Evolutionary conservation across 441 rosid genomes (phyloP), one percentile per base, ranked within the genome.

Genomic region (Raphanus hybrid): DNA sequence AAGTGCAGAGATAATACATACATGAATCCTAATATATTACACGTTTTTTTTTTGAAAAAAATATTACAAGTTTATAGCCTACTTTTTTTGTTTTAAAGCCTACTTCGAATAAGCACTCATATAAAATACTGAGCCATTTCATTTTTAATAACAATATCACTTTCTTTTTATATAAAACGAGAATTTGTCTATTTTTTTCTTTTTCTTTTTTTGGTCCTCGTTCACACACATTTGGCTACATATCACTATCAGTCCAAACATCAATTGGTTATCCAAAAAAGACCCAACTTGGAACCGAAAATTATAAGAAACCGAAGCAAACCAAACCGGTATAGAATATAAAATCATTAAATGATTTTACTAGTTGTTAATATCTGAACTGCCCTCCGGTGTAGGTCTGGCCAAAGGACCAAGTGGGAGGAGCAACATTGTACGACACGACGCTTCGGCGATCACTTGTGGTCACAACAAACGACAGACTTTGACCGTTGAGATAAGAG

Each of bases 381-480:
- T 93, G 98, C 18, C 85, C 73, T 72, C 90, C 93, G 0, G 80
- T 54, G 58, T 85, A 89, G 60, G 93, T 86, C 82, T 86, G 90
- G 54, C 96, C 90, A 64, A 90, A 83, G 55, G 88, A 84, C 87
- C 90, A 86, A n/a, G 68, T 57, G 3, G 90, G 45, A 8, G 91
- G 92, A 23, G 89, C 94, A 69, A 67, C 89, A 58, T 90, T 87
- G 83, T 80, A 82, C 76, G 94, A 88, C 9, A 85, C 63, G 8
- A 84, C 75, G 12, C 82, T 85, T 15, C 71, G 84, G 8, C 90
- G 87, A 35, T 85, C 82, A 65, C 90, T 85, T 9, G 90, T 79
- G 7, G 86, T 86, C 65, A 88, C 89, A 75, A 81, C 74, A 67
- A 91, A 89, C 12, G 88, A 87, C 69, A 89, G 89, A 80, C 83